These are phyloP conservation scores for Sclerotinia nivalis DNA, from an alignment of 2,329 filamentous ascomycete species.

Conservation along the genomic window DNA sequence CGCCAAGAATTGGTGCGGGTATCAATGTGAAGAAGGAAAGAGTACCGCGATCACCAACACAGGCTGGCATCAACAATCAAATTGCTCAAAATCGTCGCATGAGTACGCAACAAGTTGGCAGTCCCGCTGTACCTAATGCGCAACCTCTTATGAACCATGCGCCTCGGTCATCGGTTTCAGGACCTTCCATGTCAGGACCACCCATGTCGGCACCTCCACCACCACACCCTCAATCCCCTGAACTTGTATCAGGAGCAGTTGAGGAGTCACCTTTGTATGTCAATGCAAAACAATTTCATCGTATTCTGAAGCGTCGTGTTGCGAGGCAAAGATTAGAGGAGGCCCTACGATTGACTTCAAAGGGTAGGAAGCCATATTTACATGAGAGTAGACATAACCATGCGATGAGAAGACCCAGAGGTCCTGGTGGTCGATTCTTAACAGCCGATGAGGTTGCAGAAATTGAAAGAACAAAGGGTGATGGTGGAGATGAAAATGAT, in stretches of 20 bases:
- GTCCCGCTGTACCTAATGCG: slow-evolving; percentile 71
- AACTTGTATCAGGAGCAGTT: slow-evolving; percentile 68
- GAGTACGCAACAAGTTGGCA: slow-evolving; percentile 65
- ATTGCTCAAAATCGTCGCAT: slow-evolving; percentile 67
- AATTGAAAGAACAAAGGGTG: slow-evolving; percentile 67
- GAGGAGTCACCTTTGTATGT: slow-evolving; percentile 97
- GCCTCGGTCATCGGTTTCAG: slow-evolving; percentile 55
- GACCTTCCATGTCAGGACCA: slow-evolving; percentile 60
- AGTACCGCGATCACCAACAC: slow-evolving; percentile 69
- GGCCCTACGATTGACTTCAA: slow-evolving; percentile 84
- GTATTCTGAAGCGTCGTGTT: slow-evolving; percentile 90
- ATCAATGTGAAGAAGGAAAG: slow-evolving; percentile 70
- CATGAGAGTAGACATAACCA: slow-evolving; percentile 98
- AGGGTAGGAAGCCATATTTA: slow-evolving; percentile 93
- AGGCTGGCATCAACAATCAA: slow-evolving; percentile 63
- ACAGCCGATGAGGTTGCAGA: slow-evolving; percentile 94
- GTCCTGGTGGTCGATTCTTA: slow-evolving; percentile 91
- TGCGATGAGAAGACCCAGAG: slow-evolving; percentile 91
- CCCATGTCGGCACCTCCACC: slow-evolving; percentile 62
- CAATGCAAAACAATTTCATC: slow-evolving; percentile 98
- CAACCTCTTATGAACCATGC: slow-evolving; percentile 75
- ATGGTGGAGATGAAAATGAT: slow-evolving; percentile 44
- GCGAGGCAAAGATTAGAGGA: slow-evolving; percentile 93
- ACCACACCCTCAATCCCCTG: slow-evolving; percentile 71
- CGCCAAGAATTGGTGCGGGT: slow-evolving; percentile 68